phyloP scores from a whole-genome alignment of 2,329 filamentous ascomycete genomes.

The Thielaviopsis euricoi region DNA sequence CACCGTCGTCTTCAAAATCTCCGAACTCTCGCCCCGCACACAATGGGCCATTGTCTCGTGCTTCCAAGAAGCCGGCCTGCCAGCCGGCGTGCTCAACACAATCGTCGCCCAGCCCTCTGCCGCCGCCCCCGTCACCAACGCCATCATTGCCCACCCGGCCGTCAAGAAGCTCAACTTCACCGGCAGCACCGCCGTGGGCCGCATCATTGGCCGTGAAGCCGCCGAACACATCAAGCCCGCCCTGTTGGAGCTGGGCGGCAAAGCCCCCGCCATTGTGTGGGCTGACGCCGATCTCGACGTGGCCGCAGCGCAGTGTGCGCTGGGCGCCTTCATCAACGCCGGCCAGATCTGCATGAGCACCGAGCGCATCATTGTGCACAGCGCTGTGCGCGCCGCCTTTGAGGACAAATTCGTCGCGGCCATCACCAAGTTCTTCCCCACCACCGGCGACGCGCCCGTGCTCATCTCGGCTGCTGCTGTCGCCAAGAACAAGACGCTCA shows the following conservation, averaged over 20 bases:
- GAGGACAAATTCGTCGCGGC: conserved; percentile 25
- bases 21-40: conserved; percentile 48
- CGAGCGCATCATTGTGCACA: conserved; percentile 51
- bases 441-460: conserved; percentile 48
- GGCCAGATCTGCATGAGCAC: conserved; percentile 83
- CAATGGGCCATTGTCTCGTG: conserved; percentile 46
- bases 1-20: conserved; percentile 56
- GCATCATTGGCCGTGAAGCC: conserved; percentile 52
- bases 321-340: conserved; percentile 55
- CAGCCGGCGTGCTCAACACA: conserved; percentile 57
- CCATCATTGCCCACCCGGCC: conserved; percentile 47
- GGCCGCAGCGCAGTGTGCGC: conserved; percentile 50
- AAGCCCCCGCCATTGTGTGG: conserved; percentile 61
- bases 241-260: conserved; percentile 69
- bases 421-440: conserved; percentile 27
- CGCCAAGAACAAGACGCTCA: conserved; percentile 47
- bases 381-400: conserved; percentile 29
- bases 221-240: conserved; percentile 65
- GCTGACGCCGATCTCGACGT: conserved; percentile 62
- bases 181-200: conserved; percentile 56
- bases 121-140: conserved; percentile 48
- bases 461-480: conserved; percentile 53
- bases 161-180: conserved; percentile 81
- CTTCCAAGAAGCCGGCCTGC: conserved; percentile 60
- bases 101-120: conserved; percentile 49